Base-by-base conservation (phyloP, 2,329 filamentous ascomycete genomes). In the Arthrobotrys musiformis region DNA sequence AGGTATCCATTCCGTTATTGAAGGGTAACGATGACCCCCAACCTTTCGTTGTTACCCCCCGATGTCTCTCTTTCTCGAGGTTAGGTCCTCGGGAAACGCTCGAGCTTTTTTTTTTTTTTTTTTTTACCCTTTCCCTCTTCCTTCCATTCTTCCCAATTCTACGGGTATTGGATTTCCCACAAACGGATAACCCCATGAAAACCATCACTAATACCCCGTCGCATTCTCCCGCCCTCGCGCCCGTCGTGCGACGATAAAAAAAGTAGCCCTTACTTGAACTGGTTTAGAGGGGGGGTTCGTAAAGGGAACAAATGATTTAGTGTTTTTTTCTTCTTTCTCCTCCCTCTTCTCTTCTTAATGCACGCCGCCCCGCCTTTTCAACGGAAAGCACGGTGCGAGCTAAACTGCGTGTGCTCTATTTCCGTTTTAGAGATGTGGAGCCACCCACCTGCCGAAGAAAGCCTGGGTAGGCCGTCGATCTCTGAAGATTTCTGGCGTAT, bases 151-250 rank as follows among this genome's bases (percentile, higher is more conserved):
- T 48, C 44, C 54, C 54, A 40, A n/a, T 58, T 40, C 30, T 58
- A 37, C 40, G 54, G 54, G 54, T 58, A 58, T 24, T 26, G 54
- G 54, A 58, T 58, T 58, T 58, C 54, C 54, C 54, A 58, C 54
- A 58, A 58, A 58, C 54, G 33, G 54, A 58, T 58, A 58, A 26
- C 30, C 56, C 68, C 68, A 64, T 72, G 68, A 72, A 70, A 72
- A 72, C 60, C 30, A 72, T 72, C 68, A 72, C 68, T 72, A 72
- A 72, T 72, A 72, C 30, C 54, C 54, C 54, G 33, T 40, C 54
- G 54, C 54, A 58, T 58, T 58, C 26, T 58, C 54, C 54, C 54
- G 54, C 30, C 2, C 30, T 40, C 50, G 17, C 33, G 13, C 54
- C 54, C 54, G 33, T 24, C 54, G 52, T 37, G 28, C 52, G 28